Evolutionary conservation across 1,284 basidiomycete genomes (phyloP), one percentile per base, ranked within the genome.

Genomic region (Wolfiporia cocos): DNA sequence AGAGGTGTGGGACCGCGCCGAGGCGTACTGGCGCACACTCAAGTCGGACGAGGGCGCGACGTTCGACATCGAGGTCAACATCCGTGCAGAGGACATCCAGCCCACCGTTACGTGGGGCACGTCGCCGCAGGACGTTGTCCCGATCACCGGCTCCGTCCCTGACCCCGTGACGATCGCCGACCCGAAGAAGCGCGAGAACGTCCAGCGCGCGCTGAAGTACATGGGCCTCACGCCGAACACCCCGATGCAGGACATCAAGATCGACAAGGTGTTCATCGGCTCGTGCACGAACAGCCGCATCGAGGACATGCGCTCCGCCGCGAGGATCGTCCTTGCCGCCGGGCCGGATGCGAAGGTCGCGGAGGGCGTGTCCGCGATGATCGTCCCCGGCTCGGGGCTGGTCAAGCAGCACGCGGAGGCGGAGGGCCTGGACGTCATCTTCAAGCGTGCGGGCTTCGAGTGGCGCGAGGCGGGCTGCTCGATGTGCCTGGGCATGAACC

Each of bases 401-500:
- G 82, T 97, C 62, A 97, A 95, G 65, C 83, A 92, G 58, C 94
- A 96, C 59, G 92, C 94, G 12, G 93, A 97, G 67, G 86, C 82
- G 20, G 93, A 97, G 59, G 92, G 93, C 30, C 73, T 97, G 47
- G 92, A 96, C 58, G 76, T 75, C 42, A 72, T 97, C 57, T 94
- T 97, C 75, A 92, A 84, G 64, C 86, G 90, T 39, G 93, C 93
- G 21, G 94, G 94, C 17, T 97, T 96, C 57, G 94, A 97, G 63
- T 97, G 92, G 93, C 79, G 93, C 46, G 94, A 97, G 67, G 94
- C 94, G 22, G 93, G 93, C 23, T 97, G 93, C 63, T 97, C 94
- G 23, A 97, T 97, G 94, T 97, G 93, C 66, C 65, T 97, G 49
- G 94, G 92, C 33, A 97, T 97, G 94, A 97, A 97, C 67, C 91